A percentile compares a stretch with the other conserved stretches of the same genome.
These are phyloP conservation scores for Hysterangium stoloniferum DNA, from an alignment of 768 basidiomycete species.

Conservation along the genomic window DNA sequence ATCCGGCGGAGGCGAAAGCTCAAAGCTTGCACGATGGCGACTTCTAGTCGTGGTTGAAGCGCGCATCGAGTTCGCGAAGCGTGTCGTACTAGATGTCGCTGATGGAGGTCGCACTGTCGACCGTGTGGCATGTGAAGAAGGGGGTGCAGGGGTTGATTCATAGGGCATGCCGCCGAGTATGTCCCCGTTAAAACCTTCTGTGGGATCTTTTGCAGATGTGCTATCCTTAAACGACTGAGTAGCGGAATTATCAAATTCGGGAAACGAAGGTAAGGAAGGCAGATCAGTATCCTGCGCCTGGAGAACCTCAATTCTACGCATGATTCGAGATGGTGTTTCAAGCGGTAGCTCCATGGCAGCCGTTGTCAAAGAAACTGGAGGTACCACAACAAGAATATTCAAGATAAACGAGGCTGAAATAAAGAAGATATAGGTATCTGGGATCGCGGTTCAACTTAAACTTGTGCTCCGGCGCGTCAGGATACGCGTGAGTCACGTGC, in stretches of 20 bases:
- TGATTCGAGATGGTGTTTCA: constrained; percentile 81
- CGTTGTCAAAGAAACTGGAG: too few species aligned
- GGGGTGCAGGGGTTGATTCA: constrained; percentile 58
- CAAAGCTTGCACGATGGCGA: constrained; percentile 44
- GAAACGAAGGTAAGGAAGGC: constrained; percentile 75
- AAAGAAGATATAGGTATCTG: too few species aligned
- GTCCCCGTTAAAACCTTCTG: constrained; percentile 34
- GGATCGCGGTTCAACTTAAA: too few species aligned
- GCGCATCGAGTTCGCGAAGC: constrained; percentile 45
- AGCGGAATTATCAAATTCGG: constrained; percentile 49
- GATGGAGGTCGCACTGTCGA: constrained; percentile 44
- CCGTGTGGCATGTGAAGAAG: constrained; percentile 41
- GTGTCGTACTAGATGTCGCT: constrained; percentile 40
- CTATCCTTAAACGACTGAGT: constrained; percentile 6
- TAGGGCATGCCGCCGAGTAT: constrained; percentile 42
- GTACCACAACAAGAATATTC: too few species aligned
- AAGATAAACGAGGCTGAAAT: too few species aligned
- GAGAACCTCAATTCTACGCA: constrained; percentile 73
- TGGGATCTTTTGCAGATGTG: constrained; percentile 15
- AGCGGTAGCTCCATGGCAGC: constrained; percentile 15
- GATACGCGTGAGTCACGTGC: too few species aligned
- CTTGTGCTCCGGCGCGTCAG: too few species aligned
- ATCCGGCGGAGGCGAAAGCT: constrained; percentile 46
- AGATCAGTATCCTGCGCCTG: constrained; percentile 56
- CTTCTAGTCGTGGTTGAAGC: constrained; percentile 21